These are phyloP conservation scores for Sarocladiaceae sp. DNA, from an alignment of 2,329 filamentous ascomycete species.

Conservation along the genomic window DNA sequence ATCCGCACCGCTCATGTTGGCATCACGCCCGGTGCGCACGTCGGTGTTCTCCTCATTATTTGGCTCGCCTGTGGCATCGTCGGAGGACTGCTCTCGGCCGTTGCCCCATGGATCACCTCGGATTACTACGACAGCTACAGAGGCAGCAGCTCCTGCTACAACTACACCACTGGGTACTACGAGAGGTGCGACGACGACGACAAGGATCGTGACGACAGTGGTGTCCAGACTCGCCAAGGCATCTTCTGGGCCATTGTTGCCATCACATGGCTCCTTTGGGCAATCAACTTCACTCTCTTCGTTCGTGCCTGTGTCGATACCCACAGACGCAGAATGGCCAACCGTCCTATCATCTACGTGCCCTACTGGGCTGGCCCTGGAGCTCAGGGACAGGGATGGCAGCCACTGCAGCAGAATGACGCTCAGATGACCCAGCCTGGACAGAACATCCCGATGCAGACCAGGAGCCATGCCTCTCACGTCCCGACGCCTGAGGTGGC, in stretches of 20 bases:
- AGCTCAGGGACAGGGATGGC: constrained; percentile 28
- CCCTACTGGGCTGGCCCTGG: constrained; percentile 22
- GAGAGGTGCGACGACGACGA: constrained; percentile 8
- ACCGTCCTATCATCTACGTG: constrained; percentile 20
- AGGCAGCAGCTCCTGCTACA: constrained; percentile 13
- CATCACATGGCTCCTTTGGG: constrained; percentile 20
- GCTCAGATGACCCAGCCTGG: neutral
- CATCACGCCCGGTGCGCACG: constrained; percentile 40
- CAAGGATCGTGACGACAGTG: constrained; percentile 9
- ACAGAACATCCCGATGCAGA: constrained; percentile 4
- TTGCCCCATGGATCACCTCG: constrained; percentile 8
- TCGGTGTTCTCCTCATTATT: constrained; percentile 37
- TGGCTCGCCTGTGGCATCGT: constrained; percentile 29
- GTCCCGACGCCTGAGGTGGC: neutral
- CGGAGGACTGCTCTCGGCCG: constrained; percentile 19
- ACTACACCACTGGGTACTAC: constrained; percentile 11
- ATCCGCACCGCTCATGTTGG: constrained; percentile 27
- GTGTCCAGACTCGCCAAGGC: constrained; percentile 9
- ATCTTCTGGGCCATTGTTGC: constrained; percentile 18
- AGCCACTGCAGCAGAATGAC: constrained; percentile 18
- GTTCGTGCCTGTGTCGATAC: constrained; percentile 35
- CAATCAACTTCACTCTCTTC: constrained; percentile 35
- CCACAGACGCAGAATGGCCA: constrained; percentile 22
- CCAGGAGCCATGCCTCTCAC: neutral
- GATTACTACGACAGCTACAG: constrained; percentile 7